phyloP scores from a whole-genome alignment of 1,284 basidiomycete genomes.

The Apiotrichum montevideense region DNA sequence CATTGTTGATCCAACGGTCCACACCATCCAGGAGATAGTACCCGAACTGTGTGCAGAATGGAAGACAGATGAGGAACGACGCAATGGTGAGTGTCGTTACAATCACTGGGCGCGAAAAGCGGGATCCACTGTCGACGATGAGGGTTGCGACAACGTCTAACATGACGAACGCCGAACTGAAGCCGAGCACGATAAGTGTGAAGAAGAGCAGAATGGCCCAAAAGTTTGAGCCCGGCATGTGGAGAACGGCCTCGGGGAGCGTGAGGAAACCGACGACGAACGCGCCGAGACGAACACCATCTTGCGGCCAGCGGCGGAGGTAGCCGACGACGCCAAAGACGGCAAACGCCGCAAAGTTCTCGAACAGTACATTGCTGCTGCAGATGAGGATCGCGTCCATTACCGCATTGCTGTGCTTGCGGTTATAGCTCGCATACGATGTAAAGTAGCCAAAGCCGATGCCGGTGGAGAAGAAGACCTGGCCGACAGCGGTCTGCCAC shows the following conservation, averaged over 20 bases:
- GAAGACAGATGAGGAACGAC: slow-evolving; percentile 22
- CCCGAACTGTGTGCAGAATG: slow-evolving; percentile 26
- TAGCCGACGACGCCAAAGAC: slow-evolving; percentile 23
- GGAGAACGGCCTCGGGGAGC: slow-evolving; percentile 21
- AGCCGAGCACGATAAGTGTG: slow-evolving; percentile 24
- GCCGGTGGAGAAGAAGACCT: slow-evolving; percentile 27
- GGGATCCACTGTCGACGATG: slow-evolving; percentile 17
- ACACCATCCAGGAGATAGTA: slow-evolving; percentile 24
- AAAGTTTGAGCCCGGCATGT: slow-evolving; percentile 26
- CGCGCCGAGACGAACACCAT: slow-evolving; percentile 20
- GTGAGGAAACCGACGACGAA: slow-evolving; percentile 21
- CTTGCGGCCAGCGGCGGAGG: slow-evolving; percentile 20
- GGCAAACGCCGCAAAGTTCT: slow-evolving; percentile 24
- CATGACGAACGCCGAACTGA: slow-evolving; percentile 24
- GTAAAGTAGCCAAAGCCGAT: slow-evolving; percentile 28
- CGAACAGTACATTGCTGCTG: slow-evolving; percentile 20
- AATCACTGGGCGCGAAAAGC: slow-evolving; percentile 18
- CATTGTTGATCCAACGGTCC: slow-evolving; percentile 25
- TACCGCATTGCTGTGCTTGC: slow-evolving; percentile 25
- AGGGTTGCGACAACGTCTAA: slow-evolving; percentile 23
- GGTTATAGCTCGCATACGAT: slow-evolving; percentile 24
- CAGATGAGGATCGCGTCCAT: slow-evolving; percentile 25
- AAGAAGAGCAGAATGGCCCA: slow-evolving; percentile 25
- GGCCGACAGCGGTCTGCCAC: slow-evolving; percentile 24
- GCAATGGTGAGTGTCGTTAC: slow-evolving; percentile 19